Evolutionary conservation across 2,329 filamentous ascomycete genomes (phyloP).

Genomic region (Alternaria ethzedia): DNA sequence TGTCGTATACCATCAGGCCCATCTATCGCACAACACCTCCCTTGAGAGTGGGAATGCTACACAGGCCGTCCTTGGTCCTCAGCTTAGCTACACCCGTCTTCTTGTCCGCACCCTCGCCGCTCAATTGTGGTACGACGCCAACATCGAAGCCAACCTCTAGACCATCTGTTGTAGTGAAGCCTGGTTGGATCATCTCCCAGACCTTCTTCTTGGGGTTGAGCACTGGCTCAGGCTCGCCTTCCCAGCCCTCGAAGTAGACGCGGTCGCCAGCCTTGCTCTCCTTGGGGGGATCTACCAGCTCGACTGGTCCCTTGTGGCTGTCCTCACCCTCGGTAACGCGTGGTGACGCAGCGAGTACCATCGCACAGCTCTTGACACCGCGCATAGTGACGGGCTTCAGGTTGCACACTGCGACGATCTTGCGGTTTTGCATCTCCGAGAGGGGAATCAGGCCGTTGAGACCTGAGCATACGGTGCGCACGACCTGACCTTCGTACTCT

Average conservation of each 20-base stretch:
- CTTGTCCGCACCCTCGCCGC: slow-evolving; percentile 68
- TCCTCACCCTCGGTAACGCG: slow-evolving; percentile 79
- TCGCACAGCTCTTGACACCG: slow-evolving; percentile 78
- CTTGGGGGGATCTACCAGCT: slow-evolving; percentile 84
- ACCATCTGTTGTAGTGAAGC: slow-evolving; percentile 85
- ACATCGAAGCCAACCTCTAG: slow-evolving; percentile 90
- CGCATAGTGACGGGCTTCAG: slow-evolving; percentile 99
- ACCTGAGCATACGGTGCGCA: slow-evolving; percentile 95
- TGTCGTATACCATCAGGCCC: not conserved
- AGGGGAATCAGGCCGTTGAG: slow-evolving; percentile 91
- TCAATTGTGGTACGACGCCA: slow-evolving; percentile 74
- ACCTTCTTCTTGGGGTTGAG: slow-evolving; percentile 99
- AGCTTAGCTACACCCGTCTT: slow-evolving; percentile 66
- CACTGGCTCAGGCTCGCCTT: slow-evolving; percentile 88
- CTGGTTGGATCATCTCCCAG: slow-evolving; percentile 96
- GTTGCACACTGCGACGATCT: slow-evolving; percentile 95
- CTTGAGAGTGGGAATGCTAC: slow-evolving; percentile 81
- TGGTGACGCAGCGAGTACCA: slow-evolving; percentile 97
- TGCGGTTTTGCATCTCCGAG: slow-evolving; percentile 95
- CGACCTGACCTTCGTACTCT: slow-evolving; percentile 89
- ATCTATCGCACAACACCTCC: slow-evolving; percentile 80
- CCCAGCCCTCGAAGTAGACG: slow-evolving; percentile 93
- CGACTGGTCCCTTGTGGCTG: slow-evolving; percentile 87
- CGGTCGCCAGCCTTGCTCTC: slow-evolving; percentile 82
- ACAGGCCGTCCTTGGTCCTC: slow-evolving; percentile 80